These are phyloP conservation scores for Colletotrichum simmondsii DNA, from an alignment of 2,329 filamentous ascomycete species.

Conservation along the genomic window DNA sequence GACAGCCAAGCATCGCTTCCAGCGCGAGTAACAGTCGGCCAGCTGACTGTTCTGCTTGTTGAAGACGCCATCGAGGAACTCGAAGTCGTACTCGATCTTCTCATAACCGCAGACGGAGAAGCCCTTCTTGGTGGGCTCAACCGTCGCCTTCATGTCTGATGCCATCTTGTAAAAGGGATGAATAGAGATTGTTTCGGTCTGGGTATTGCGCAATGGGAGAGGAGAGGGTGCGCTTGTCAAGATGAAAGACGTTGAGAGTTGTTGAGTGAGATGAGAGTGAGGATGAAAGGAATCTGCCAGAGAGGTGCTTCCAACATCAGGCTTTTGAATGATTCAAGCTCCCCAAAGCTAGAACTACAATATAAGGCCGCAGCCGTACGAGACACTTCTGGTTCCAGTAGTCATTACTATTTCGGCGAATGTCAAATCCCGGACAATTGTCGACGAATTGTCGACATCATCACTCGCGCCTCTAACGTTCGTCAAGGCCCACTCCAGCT, in stretches of 20 bases:
- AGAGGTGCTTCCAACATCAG: conserved; percentile 13
- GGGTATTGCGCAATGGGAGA: neutral
- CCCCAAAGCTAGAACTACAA: neutral
- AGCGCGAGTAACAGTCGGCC: conserved; percentile 72
- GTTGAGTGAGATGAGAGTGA: neutral
- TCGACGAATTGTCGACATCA: conserved; percentile 31
- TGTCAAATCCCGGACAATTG: neutral
- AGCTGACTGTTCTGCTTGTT: conserved; percentile 68
- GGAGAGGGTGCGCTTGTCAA: neutral
- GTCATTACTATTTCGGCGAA: neutral
- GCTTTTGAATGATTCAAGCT: conserved; percentile 23
- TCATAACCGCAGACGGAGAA: conserved; percentile 80
- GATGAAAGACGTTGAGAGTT: neutral
- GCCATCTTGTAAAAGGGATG: conserved; percentile 55
- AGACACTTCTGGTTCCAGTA: neutral
- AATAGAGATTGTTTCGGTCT: neutral
- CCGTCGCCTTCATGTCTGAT: conserved; percentile 75
- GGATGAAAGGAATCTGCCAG: neutral
- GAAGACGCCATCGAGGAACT: conserved; percentile 78
- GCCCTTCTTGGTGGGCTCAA: conserved; percentile 70
- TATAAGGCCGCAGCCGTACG: neutral
- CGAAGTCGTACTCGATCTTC: conserved; percentile 82
- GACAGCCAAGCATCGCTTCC: conserved; percentile 74
- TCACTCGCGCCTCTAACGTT: conserved; percentile 29
- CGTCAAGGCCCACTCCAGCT: conserved; percentile 16